Base-by-base conservation (phyloP, 148 eudicot genomes). In the Dysphania ambrosioides region DNA sequence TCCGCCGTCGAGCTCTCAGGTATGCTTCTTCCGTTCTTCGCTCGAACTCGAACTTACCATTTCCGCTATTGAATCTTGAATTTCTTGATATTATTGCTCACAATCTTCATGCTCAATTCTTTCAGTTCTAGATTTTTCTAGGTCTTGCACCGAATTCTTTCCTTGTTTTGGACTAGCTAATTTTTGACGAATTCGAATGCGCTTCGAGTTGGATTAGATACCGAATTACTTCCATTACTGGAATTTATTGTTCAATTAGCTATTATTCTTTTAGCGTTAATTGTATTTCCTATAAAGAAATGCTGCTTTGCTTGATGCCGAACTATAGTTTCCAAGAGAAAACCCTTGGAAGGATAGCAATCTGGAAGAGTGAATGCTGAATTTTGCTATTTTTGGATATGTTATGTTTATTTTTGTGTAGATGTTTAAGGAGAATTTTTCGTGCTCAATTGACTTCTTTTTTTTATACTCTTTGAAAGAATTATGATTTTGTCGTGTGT, bases 351-450 rank as follows among this genome's bases (percentile, higher is more conserved):
- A 5, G 16, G 47, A 42, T 42, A 3, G 13, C 7, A 42, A 9
- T 4, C 5, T 27, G 64, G 18, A 12, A 27, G 12, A 27, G 5
- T 29, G 64, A 59, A 6, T 11, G 11, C 31, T 27, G 16, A 31
- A 31, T 62, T 24, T 32, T 64, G 68, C 68, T 32, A 64, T 64
- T 64, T 19, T 30, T 34, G 68, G 68, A 64, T 30, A 30, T n/a
- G 68, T 15, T 18, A 11, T 62, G 40, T 4, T 32, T 15, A 24
- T 47, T 29, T 51, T 51, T 16, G 9, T 66, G 31, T 4, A 23
- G 10, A 26, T 27, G 4, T 18, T 1, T 24, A 56, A 24, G 44
- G 64, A 55, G 34, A 36, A 36, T 71, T n/a, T n/a, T n/a, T n/a
- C n/a, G 62, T 36, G 40, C 30, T 71, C 23, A 16, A 16, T 12